Conservation (phyloP, 1,284 basidiomycete genomes). For the Rhodotorula glutinis region DNA sequence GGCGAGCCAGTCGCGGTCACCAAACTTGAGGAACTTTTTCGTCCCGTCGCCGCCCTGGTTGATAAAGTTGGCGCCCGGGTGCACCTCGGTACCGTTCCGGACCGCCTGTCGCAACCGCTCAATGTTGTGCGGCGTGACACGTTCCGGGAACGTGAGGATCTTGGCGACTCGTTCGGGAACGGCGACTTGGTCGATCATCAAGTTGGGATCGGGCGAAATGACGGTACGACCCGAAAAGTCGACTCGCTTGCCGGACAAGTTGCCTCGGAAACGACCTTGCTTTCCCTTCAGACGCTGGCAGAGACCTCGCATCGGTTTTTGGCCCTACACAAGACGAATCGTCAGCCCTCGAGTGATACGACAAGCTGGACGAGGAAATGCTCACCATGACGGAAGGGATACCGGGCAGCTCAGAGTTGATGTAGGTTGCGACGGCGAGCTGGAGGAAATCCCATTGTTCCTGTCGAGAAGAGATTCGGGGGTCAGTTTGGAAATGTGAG, state of each 20-base stretch:
- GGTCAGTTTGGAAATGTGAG: no score
- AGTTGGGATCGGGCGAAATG: conserved; percentile 96
- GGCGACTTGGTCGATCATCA: conserved; percentile 96
- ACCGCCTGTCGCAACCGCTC: conserved; percentile 72
- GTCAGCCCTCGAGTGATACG: no score
- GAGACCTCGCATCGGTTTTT: conserved; percentile 92
- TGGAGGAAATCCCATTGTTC: conserved; percentile 99
- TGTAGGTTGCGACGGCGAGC: conserved; percentile 92
- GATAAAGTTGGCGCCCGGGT: conserved; percentile 91
- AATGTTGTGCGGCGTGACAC: conserved; percentile 91
- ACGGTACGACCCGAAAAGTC: conserved; percentile 98
- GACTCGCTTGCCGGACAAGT: conserved; percentile 97
- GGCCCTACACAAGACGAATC: conserved; percentile 53
- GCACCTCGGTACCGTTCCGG: conserved; percentile 82
- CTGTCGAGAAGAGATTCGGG: conserved; percentile 50
- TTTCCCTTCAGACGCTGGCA: conserved; percentile 98
- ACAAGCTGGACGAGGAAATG: not conserved
- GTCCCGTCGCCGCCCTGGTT: conserved; percentile 67
- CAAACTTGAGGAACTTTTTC: conserved; percentile 84
- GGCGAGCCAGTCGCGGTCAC: conserved; percentile 64
- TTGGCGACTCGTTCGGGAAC: conserved; percentile 95
- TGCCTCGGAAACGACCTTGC: conserved; percentile 97
- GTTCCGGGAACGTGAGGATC: conserved; percentile 92
- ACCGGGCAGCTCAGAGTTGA: conserved; percentile 96
- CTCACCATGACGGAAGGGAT: conserved; percentile 66